phyloP scores from a whole-genome alignment of 2,329 filamentous ascomycete species.

The Biscogniauxia mediterranea region DNA sequence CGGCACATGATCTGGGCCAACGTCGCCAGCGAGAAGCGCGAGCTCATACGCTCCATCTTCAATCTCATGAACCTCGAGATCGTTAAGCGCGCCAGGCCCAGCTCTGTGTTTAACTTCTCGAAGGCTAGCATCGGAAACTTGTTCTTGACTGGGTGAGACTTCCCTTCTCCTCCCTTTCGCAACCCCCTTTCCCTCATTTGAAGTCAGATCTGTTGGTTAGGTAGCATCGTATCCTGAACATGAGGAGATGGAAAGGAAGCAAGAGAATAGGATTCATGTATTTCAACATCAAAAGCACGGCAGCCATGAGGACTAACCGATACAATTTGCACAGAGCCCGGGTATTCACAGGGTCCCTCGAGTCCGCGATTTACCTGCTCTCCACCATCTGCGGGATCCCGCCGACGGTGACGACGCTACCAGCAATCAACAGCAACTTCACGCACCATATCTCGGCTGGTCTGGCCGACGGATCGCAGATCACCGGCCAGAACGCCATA shows the following conservation, averaged over 20 bases:
- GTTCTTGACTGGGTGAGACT: conserved; percentile 68
- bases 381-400: conserved; percentile 85
- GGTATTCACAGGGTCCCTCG: conserved; percentile 88
- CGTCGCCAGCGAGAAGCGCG: conserved; percentile 69
- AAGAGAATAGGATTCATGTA: too few relatives aligned
- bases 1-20: conserved; percentile 72
- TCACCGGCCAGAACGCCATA: conserved; percentile 91
- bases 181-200: not conserved
- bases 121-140: conserved; percentile 75
- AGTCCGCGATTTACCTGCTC: conserved; percentile 87
- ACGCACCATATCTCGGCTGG: conserved; percentile 90
- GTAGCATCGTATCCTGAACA: too few relatives aligned
- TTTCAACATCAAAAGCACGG: not conserved
- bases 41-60: conserved; percentile 74
- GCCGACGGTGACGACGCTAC: conserved; percentile 72
- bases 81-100: conserved; percentile 70
- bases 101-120: conserved; percentile 74
- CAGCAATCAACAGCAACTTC: conserved; percentile 92
- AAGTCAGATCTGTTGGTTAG: not conserved
- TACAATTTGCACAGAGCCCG: conserved; percentile 51
- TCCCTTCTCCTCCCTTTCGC: not conserved
- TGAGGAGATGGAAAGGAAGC: too few relatives aligned
- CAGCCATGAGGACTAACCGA: not conserved
- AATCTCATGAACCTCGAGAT: conserved; percentile 77
- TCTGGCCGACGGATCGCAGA: conserved; percentile 70